Conservation (phyloP, 2,329 filamentous ascomycete genomes). For the Xylariaceae sp. region DNA sequence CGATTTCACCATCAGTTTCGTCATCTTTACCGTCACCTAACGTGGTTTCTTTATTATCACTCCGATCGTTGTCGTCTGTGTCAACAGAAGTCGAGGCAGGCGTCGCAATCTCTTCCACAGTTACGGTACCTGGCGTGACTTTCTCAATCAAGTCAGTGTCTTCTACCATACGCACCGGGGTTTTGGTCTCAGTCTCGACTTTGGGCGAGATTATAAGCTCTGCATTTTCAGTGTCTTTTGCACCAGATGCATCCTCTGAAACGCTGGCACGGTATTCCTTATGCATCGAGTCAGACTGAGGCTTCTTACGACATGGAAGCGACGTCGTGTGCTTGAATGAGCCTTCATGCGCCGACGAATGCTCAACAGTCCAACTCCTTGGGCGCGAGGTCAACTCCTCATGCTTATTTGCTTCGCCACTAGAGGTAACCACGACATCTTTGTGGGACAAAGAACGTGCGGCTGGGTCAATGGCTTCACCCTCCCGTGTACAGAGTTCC, state of each 20-base stretch:
- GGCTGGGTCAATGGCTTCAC: slow-evolving; percentile 42
- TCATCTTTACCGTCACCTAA: slow-evolving; percentile 30
- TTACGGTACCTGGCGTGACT: slow-evolving; percentile 11
- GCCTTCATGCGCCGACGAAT: slow-evolving; percentile 32
- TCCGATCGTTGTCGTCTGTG: slow-evolving; percentile 10
- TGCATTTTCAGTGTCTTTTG: background rate
- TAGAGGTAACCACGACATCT: slow-evolving; percentile 59
- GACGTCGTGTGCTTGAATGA: slow-evolving; percentile 30
- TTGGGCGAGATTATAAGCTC: slow-evolving; percentile 1
- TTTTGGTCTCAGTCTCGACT: slow-evolving; percentile 7
- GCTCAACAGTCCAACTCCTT: slow-evolving; percentile 41
- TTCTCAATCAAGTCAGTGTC: slow-evolving; percentile 12
- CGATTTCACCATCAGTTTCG: slow-evolving; percentile 35
- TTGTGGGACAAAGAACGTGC: slow-evolving; percentile 64
- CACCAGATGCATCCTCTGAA: background rate
- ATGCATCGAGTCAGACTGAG: slow-evolving; percentile 14
- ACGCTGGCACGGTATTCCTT: slow-evolving; percentile 1
- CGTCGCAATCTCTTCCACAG: slow-evolving; percentile 15
- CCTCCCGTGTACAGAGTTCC: slow-evolving; percentile 9
- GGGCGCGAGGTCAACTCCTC: slow-evolving; percentile 39
- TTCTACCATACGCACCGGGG: background rate
- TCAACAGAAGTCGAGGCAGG: slow-evolving; percentile 10
- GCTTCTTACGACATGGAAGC: slow-evolving; percentile 24
- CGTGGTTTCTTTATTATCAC: slow-evolving; percentile 27
- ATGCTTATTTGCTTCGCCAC: slow-evolving; percentile 55